Evolutionary conservation across 192 early-diverging fungal species (phyloP).

Genomic region (Backusella macrospora): DNA sequence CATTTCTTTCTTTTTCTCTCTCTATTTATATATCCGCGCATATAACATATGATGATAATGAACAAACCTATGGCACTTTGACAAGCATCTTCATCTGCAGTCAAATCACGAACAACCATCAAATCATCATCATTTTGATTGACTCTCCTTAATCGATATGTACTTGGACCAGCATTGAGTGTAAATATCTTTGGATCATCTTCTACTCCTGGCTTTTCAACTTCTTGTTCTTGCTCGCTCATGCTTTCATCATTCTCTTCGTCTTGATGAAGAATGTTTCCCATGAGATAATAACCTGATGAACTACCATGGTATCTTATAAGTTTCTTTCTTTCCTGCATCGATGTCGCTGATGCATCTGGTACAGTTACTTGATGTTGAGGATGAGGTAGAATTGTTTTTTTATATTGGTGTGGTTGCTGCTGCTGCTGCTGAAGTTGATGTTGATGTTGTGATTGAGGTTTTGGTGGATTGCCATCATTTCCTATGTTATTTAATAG

Average conservation of each 20-base stretch:
- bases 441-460: no score
- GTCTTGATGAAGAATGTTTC: constrained; percentile 18
- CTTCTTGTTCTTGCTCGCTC: background rate
- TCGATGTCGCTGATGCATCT: background rate
- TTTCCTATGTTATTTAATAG: constrained; percentile 22
- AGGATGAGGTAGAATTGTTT: background rate
- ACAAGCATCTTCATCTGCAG: constrained; percentile 17
- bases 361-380: background rate
- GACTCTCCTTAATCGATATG: constrained; percentile 25
- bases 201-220: background rate
- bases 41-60: background rate
- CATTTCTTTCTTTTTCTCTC: no score
- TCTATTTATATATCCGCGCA: background rate
- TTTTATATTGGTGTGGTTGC: background rate
- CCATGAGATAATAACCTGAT: constrained; percentile 39
- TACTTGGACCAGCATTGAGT: background rate
- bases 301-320: constrained; percentile 39
- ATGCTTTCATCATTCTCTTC: background rate
- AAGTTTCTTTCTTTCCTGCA: constrained; percentile 23
- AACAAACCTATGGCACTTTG: constrained; percentile 10
- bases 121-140: constrained; percentile 34
- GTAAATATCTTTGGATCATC: background rate
- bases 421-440: no score
- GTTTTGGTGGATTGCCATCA: background rate
- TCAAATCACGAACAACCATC: constrained; percentile 32